phyloP scores from a whole-genome alignment of 331 rosid genomes.

The Telfairia occidentalis region DNA sequence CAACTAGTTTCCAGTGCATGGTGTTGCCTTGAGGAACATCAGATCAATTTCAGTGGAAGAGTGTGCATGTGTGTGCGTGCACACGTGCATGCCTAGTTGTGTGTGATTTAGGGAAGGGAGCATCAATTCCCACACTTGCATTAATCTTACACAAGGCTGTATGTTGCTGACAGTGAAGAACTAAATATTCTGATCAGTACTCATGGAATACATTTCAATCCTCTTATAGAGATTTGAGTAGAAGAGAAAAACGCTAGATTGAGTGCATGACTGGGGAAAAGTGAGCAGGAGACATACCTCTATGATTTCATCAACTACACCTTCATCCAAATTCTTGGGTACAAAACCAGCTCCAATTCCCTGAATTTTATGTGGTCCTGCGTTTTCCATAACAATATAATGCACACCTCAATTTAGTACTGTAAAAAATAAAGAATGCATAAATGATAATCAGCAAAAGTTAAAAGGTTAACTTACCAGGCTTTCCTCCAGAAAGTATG shows the following conservation, averaged over 20 bases:
- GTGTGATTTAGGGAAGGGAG: background rate
- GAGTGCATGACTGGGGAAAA: background rate
- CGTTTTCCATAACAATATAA: conserved; percentile 1
- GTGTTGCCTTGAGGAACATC: background rate
- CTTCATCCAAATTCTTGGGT: conserved; percentile 80
- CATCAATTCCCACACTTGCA: background rate
- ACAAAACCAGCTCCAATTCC: conserved; percentile 99
- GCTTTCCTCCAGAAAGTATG: conserved; percentile 95
- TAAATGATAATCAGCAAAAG: conserved; percentile 11
- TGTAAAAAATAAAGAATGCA: conserved; percentile 7
- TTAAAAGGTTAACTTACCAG: conserved; percentile 45
- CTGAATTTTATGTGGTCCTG: conserved; percentile 99
- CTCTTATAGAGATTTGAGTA: background rate
- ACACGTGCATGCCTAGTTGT: background rate
- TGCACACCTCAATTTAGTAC: background rate
- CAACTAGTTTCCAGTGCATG: background rate
- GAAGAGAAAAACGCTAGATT: background rate
- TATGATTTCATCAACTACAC: conserved; percentile 73
- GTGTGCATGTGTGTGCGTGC: background rate
- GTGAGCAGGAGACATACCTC: conserved; percentile 30
- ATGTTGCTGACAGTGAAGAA: background rate
- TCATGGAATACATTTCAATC: background rate
- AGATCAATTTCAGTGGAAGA: background rate
- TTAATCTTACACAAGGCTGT: background rate
- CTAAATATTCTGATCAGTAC: background rate